These are phyloP conservation scores for Zizania palustris DNA, from an alignment of 202 grass and related monocot genomes.

Conservation along the genomic window DNA sequence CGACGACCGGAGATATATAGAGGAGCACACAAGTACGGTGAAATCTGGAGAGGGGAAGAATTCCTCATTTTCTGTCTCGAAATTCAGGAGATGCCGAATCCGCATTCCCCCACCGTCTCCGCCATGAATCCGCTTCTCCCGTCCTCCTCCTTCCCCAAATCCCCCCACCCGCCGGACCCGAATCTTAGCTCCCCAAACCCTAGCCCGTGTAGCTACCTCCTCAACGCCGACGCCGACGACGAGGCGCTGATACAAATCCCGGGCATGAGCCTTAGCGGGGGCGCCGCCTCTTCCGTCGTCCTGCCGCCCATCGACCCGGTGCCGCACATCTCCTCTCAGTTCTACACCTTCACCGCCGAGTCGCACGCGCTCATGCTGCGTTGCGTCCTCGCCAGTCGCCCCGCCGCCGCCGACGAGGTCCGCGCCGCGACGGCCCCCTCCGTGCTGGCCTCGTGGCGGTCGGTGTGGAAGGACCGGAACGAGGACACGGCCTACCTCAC, in stretches of 20 bases:
- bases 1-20: constrained; percentile 31
- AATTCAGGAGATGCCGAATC: constrained; percentile 70
- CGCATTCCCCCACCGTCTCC: constrained; percentile 71
- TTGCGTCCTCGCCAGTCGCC: constrained; percentile 69
- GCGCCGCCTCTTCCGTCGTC: constrained; percentile 26
- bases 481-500: constrained; percentile 99
- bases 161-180: constrained; percentile 59
- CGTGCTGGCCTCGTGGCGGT: constrained; percentile 89
- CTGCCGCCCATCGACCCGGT: constrained; percentile 69
- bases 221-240: constrained; percentile 73
- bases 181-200: constrained; percentile 43
- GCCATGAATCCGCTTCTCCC: constrained; percentile 84
- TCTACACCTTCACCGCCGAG: constrained; percentile 88
- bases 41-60: constrained; percentile 25
- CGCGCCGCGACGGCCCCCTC: constrained; percentile 68
- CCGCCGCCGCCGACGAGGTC: constrained; percentile 76
- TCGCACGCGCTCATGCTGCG: constrained; percentile 88
- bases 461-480: constrained; percentile 99
- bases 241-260: constrained; percentile 65
- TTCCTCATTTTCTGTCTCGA: not conserved
- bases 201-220: constrained; percentile 56
- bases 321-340: constrained; percentile 92
- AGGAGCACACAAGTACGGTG: constrained; percentile 4
- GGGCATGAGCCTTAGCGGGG: constrained; percentile 44
- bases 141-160: constrained; percentile 52